Evolutionary conservation across 805 yeast genomes (phyloP).

Genomic region (Yamadazyma philogaea): DNA sequence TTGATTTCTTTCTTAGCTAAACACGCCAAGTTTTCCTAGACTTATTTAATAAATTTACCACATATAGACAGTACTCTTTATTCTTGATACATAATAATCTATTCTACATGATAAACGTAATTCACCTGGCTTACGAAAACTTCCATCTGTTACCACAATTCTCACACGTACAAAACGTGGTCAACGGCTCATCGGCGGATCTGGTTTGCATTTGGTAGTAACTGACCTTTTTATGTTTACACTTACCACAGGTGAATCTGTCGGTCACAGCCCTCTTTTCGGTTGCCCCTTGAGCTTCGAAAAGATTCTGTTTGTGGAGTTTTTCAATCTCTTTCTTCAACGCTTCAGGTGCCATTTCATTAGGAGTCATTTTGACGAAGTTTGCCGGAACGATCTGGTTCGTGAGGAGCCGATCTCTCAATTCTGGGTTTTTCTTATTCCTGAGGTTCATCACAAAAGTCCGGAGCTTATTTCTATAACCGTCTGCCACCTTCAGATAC

Average conservation of each 20-base stretch:
- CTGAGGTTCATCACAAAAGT: slow-evolving; percentile 83
- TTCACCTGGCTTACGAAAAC: slow-evolving; percentile 53
- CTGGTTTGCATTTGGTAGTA: slow-evolving; percentile 98
- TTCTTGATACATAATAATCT: slow-evolving; percentile 1
- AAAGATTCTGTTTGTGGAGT: slow-evolving; percentile 82
- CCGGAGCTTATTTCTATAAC: slow-evolving; percentile 79
- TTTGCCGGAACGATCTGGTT: slow-evolving; percentile 66
- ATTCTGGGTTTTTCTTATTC: slow-evolving; percentile 84
- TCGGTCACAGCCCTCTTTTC: slow-evolving; percentile 95
- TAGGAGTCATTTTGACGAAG: slow-evolving; percentile 81
- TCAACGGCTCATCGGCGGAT: slow-evolving; percentile 97
- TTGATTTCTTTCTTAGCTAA: slow-evolving; percentile 55
- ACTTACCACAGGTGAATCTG: slow-evolving; percentile 94
- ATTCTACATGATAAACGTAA: slow-evolving; percentile 5
- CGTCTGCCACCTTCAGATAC: slow-evolving; percentile 52
- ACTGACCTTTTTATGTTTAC: slow-evolving; percentile 95
- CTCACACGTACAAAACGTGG: slow-evolving; percentile 97
- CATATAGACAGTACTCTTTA: not conserved
- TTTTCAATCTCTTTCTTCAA: slow-evolving; percentile 81
- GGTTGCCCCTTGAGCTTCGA: slow-evolving; percentile 96
- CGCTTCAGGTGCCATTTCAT: slow-evolving; percentile 92
- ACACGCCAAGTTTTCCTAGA: slow-evolving; percentile 17
- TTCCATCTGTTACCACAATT: slow-evolving; percentile 98
- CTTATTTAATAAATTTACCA: not conserved
- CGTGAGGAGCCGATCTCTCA: slow-evolving; percentile 63